phyloP scores from a whole-genome alignment of 768 basidiomycete species.

The Lenzites betulinus region DNA sequence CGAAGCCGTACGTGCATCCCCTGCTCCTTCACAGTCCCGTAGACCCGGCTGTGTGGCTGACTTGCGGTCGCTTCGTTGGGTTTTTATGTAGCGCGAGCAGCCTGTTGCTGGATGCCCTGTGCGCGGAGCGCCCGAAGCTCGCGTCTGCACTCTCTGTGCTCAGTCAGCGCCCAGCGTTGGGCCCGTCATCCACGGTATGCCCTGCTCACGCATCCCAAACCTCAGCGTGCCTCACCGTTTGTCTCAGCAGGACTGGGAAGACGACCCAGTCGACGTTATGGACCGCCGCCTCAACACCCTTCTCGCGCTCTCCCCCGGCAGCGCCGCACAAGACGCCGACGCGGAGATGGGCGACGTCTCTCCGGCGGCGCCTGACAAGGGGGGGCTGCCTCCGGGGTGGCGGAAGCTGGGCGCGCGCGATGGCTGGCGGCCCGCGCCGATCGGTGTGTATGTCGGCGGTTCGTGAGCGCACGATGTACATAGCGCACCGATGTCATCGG shows the following conservation, averaged over 20 bases:
- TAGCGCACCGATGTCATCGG: neutral
- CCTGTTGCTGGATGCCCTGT: constrained; percentile 48
- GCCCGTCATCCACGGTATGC: neutral
- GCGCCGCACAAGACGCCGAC: neutral
- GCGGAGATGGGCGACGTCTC: neutral
- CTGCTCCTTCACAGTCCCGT: no score
- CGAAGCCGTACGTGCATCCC: constrained; percentile 44
- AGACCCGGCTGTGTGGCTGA: no score
- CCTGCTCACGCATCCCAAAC: neutral
- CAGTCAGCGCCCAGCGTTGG: neutral
- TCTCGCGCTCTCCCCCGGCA: constrained; percentile 22
- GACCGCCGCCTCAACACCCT: constrained; percentile 49
- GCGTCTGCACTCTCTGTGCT: constrained; percentile 15
- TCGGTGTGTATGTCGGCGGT: constrained; percentile 52
- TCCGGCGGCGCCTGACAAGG: neutral
- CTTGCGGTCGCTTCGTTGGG: no score
- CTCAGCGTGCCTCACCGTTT: neutral
- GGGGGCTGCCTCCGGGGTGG: constrained; percentile 51
- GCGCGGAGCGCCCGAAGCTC: constrained; percentile 34
- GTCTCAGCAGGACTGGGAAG: constrained; percentile 49
- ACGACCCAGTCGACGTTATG: constrained; percentile 56
- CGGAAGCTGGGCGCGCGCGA: constrained; percentile 42
- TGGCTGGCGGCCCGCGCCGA: constrained; percentile 67
- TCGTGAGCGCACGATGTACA: neutral
- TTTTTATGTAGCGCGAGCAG: constrained; percentile 29